Base-by-base conservation (phyloP, 371 early-diverging fungal genomes). In the Syncephalastrum monosporum region DNA sequence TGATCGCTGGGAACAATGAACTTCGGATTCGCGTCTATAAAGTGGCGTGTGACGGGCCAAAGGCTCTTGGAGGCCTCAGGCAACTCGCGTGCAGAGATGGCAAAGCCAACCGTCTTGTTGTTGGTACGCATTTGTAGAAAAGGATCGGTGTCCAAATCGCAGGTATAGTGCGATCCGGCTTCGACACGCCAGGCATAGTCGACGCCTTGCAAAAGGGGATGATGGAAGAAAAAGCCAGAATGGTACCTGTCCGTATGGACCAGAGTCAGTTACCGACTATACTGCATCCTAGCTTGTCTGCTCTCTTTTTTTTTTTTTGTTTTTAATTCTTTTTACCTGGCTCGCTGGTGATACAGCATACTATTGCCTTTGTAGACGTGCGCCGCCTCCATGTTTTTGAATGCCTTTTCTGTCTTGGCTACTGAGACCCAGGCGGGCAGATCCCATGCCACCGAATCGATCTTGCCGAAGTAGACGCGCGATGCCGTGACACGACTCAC, bases 111-210 rank as follows among this genome's bases (percentile, higher is more conserved):
- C 53, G 83, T 82, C 62, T 93, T 91, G 47, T 91, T 83, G 53
- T 87, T 84, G 43, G 87, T 69, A 49, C 82, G 72, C 90, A 94
- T 90, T 53, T 69, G 86, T 57, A 77, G 66, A 72, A 99, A 97
- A 12, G 93, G 93, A 68, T 98, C 97, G 57, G 85, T 82, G 46
- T 84, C 82, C 57, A 98, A 85, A 43, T 93, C 83, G 65, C 98
- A 99, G 29, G 75, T 73, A 65, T 90, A 95, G 55, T 84, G 59
- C 21, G 94, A 90, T 14, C 85, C 91, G 0, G 98, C 96, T 68
- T 98, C 98, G n/a, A 98, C 80, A 2, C 97, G 74, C 99, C 99
- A 99, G 61, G 93, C 94, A 65, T 86, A 97, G 19, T 96, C 91
- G 42, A 87, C 95, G 47, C 89, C 71, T 42, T 74, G 56, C 47